Evolutionary conservation across 257 asterid species (phyloP).

Genomic region (Hygrophila difformis): DNA sequence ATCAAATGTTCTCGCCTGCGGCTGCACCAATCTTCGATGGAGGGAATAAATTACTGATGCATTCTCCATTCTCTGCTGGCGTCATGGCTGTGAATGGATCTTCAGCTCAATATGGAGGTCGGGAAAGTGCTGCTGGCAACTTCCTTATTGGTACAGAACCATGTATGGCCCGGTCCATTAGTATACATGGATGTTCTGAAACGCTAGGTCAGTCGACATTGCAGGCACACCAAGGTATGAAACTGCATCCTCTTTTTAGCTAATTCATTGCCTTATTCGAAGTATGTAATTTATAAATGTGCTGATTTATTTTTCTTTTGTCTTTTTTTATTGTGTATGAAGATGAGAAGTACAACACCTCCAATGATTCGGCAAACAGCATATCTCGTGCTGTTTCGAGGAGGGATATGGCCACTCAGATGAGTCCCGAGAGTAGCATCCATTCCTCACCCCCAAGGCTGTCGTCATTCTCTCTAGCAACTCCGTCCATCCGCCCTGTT

Average conservation of each 20-base stretch:
- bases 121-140: conserved; percentile 29
- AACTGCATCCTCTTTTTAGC: conserved; percentile 10
- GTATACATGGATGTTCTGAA: conserved; percentile 86
- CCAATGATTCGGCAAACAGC: conserved; percentile 32
- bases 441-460: conserved; percentile 40
- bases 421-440: conserved; percentile 81
- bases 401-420: conserved; percentile 95
- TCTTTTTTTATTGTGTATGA: background rate
- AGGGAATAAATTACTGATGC: conserved; percentile 31
- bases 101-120: conserved; percentile 35
- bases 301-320: background rate
- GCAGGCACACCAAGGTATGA: conserved; percentile 40
- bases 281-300: background rate
- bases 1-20: conserved; percentile 78
- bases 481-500: conserved; percentile 50
- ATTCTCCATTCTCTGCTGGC: conserved; percentile 68
- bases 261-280: background rate
- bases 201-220: conserved; percentile 49
- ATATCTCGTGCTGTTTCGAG: conserved; percentile 53
- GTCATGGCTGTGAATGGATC: conserved; percentile 53
- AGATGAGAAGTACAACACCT: conserved; percentile 39
- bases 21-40: conserved; percentile 35
- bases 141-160: conserved; percentile 39
- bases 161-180: conserved; percentile 82
- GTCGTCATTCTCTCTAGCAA: conserved; percentile 49